Evolutionary conservation across 352 stramenopile species (phyloP), one percentile per base, ranked within the genome.

Genomic region (Phytopythium ostracodes): DNA sequence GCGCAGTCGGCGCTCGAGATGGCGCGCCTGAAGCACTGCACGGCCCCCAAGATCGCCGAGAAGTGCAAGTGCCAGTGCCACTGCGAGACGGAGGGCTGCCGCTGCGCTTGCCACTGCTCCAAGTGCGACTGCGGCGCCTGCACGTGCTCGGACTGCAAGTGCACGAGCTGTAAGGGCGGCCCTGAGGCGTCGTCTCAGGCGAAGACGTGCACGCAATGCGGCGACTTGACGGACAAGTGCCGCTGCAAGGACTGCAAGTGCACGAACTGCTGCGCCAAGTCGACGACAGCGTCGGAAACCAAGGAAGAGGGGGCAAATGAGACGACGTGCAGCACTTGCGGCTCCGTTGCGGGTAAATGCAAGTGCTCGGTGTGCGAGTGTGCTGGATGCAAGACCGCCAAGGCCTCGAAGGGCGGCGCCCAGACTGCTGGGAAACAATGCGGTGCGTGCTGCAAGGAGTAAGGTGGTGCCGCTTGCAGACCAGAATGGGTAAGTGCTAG

Each of bases 1-100:
- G 82, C 82, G 0, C 76, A 89, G 49, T 85, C 81, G 25, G 82
- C 80, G 31, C 60, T 92, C 22, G 75, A 92, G 75, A 98, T 99
- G 91, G 96, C 94, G 10, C 75, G 95, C 47, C 66, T 98, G 24
- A 89, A 89, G 66, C 79, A 76, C 22, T 70, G 50, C 35, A 72
- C 62, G 0, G 62, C 69, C 6, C 22, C 63, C n/a, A 62, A 79
- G 46, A 71, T 71, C 22, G 56, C 49, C 11, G 60, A 58, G 5
- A 77, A 76, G 64, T 72, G 68, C 20, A 29, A 56, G 4, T 77
- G 68, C 36, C 53, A 51, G 9, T 74, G 66, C 66, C 66, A 85
- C 62, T 78, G 71, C 57, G 63, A 68, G 56, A 52, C 70, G 20
- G 47, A 66, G 10, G 44, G 52, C 17, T 81, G 73, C 25, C 25